Percentiles rank a stretch among this genome's conserved stretches.
Evolutionary conservation across 768 basidiomycete species (phyloP).

Genomic region (Gymnopilus junonius): DNA sequence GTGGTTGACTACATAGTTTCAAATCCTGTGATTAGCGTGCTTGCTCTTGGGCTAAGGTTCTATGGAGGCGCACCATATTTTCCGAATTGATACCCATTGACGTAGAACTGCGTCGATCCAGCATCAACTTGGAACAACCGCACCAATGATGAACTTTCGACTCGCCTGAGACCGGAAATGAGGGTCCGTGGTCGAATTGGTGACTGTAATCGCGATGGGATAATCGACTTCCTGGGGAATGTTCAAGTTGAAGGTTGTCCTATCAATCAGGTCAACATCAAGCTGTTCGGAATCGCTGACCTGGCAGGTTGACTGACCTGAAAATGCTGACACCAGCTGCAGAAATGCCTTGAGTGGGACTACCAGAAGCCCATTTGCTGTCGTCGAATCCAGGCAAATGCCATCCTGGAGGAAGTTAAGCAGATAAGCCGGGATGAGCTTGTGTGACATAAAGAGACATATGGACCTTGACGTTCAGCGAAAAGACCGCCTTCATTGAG

Average conservation of each 20-base stretch:
- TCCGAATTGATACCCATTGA: slow-evolving; percentile 51
- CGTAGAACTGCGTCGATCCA: slow-evolving; percentile 34
- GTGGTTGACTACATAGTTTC: slow-evolving; percentile 37
- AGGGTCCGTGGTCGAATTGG: slow-evolving; percentile 49
- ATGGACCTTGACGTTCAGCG: slow-evolving; percentile 53
- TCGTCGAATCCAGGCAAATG: slow-evolving; percentile 63
- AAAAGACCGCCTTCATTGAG: slow-evolving; percentile 64
- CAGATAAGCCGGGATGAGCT: slow-evolving; percentile 1
- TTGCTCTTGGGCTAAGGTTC: not conserved
- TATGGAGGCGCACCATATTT: slow-evolving; percentile 39
- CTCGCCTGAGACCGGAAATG: slow-evolving; percentile 46
- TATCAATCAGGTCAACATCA: slow-evolving; percentile 9
- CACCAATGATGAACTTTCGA: not conserved
- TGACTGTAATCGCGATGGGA: slow-evolving; percentile 47
- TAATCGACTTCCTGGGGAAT: slow-evolving; percentile 52
- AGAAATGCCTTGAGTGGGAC: slow-evolving; percentile 45
- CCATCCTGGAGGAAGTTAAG: slow-evolving; percentile 41
- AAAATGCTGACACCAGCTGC: slow-evolving; percentile 53
- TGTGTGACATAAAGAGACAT: not conserved
- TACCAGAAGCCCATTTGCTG: slow-evolving; percentile 44
- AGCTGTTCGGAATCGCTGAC: not conserved
- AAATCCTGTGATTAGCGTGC: not conserved
- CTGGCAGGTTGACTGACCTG: slow-evolving; percentile 31
- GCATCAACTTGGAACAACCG: not conserved
- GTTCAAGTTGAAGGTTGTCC: slow-evolving; percentile 47